Evolutionary conservation across 768 basidiomycete species (phyloP).

Genomic region (Kwoniella sp.): DNA sequence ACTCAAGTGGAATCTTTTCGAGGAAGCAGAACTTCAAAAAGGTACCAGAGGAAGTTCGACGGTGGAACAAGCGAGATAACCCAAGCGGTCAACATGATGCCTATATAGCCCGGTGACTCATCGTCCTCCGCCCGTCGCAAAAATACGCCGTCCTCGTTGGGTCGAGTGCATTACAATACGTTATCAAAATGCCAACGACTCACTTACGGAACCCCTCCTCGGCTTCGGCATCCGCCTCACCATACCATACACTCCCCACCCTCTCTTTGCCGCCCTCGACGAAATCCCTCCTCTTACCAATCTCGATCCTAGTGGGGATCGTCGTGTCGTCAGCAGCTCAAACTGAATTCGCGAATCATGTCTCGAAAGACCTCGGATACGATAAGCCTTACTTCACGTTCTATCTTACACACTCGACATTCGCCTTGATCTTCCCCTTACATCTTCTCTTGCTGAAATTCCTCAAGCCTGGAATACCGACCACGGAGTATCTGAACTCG

Average conservation of each 20-base stretch:
- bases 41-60: too few species aligned
- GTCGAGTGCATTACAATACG: too few species aligned
- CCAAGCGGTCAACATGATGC: too few species aligned
- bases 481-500: conserved; percentile 61
- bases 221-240: not conserved
- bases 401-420: conserved; percentile 80
- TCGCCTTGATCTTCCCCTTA: conserved; percentile 75
- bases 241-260: not conserved
- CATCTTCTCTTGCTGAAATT: conserved; percentile 71
- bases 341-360: conserved; percentile 60
- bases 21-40: too few species aligned
- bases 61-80: too few species aligned
- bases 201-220: not conserved
- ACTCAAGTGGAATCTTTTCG: too few species aligned
- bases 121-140: too few species aligned
- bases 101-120: too few species aligned
- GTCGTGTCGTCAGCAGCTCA: conserved; percentile 48
- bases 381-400: conserved; percentile 69
- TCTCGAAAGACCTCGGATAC: conserved; percentile 75
- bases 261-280: conserved; percentile 8
- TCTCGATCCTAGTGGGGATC: conserved; percentile 44
- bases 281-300: conserved; percentile 32
- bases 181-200: not conserved
- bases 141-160: too few species aligned
- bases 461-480: conserved; percentile 45